Base-by-base conservation (phyloP, 345 rosid species). In the Theobroma cacao region DNA sequence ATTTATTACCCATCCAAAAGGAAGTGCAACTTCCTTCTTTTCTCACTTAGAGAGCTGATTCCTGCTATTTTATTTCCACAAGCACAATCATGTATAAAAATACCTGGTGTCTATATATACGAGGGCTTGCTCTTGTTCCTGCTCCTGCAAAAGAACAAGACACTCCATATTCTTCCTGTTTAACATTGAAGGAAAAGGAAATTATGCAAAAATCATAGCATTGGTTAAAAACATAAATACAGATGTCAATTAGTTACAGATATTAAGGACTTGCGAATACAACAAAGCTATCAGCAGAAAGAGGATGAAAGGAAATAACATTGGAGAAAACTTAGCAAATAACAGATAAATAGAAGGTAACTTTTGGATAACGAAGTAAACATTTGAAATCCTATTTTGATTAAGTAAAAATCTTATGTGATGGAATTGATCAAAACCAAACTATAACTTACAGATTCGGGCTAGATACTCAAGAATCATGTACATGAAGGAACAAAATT, bases 31-130 rank as follows among this genome's bases (percentile, higher is more conserved):
- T 10, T 22, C n/a, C n/a, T 22, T 10, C 24, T 72, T 31, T 47
- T 3, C 10, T 65, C 4, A 20, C 61, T 59, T 36, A 59, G 55
- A 58, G 62, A 58, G 5, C 20, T 59, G 22, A 66, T 65, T 79
- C 38, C 65, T 53, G 14, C 65, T 13, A 30, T 40, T n/a, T 40
- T 11, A 60, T 33, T 47, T 73, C 20, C n/a, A 14, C 26, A 24
- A 56, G 75, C 11, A 14, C 43, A 41, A 24, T 41, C 28, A 74
- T 28, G 18, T 36, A 5, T 18, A 48, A 72, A 9, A 36, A 22
- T 86, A 94, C 99, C 97, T 97, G 97, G 82, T 85, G 82, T 86
- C 95, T 90, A 84, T 93, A 91, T 66, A 83, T 65, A 77, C 84
- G 89, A 48, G 89, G 90, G 83, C 86, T 90, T 77, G 87, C 79